Evolutionary conservation across 495 filamentous ascomycete genomes (phyloP), one percentile per base, ranked within the genome.

Genomic region (Podospora pseudocomata): DNA sequence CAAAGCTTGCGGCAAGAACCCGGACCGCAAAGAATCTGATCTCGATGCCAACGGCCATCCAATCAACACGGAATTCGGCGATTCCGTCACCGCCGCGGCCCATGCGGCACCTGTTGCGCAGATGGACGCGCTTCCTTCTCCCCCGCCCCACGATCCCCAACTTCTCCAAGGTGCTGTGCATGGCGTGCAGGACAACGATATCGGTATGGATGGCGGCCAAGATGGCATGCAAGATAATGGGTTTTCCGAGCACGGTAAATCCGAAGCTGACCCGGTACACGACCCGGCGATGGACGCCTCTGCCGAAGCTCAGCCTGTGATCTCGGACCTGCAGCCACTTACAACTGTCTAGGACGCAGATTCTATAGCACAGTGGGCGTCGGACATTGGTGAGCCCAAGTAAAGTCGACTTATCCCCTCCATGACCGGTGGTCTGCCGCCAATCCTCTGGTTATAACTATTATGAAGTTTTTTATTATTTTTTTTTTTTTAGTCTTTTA

Each of bases 11-110:
- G 76, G 77, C 54, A 80, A 76, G 53, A 84, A 85, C 53, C 83
- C 82, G 2, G 69, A 80, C 61, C 79, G 82, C n/a, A 76, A 63
- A 63, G 82, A 83, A 69, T 63, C 67, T 1, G 82, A 85, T 30
- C 15, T 83, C 9, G 67, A 71, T 19, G 68, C 69, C 60, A 65
- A 75, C n/a, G 79, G 76, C 2, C 28, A 53, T 7, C 67, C 75
- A 4, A 71, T 71, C 49, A 81, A 80, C 64, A 81, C 76, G 11
- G 70, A 73, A n/a, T 67, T 66, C 32, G 39, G 55, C 19, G n/a
- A 58, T 18, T 7, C 55, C 18, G 5, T 19, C 18, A 7, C 55
- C 18, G 55, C 55, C 11, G n/a, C 55, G 2, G 55, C 55, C 55
- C 23, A 19, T 58, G n/a, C 55, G 55, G 13, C 53, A 30, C 44